phyloP scores from a whole-genome alignment of 257 asterid species.

The Solanum chmielewskii region DNA sequence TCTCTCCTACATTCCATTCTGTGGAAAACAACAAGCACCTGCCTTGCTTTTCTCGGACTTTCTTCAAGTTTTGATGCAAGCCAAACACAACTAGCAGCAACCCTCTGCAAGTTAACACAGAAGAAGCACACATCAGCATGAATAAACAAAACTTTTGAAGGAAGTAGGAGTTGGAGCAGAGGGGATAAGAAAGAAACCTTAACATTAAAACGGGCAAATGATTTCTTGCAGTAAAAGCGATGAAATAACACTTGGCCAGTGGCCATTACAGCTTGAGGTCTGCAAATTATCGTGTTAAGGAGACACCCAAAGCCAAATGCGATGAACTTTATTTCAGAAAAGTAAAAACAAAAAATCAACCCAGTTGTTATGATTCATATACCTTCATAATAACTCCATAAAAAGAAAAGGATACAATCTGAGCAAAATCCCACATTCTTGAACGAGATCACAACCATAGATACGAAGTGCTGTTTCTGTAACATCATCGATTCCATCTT shows the following conservation, averaged over 20 bases:
- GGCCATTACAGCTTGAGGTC: constrained; percentile 99
- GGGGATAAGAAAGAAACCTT: constrained; percentile 36
- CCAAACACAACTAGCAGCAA: constrained; percentile 98
- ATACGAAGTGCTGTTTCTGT: constrained; percentile 78
- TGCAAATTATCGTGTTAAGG: constrained; percentile 41
- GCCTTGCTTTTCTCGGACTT: constrained; percentile 84
- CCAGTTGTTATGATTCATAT: neutral
- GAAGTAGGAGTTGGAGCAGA: neutral
- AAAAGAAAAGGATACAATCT: constrained; percentile 56
- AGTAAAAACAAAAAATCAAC: neutral
- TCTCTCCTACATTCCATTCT: constrained; percentile 98
- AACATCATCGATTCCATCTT: constrained; percentile 75
- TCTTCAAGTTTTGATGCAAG: constrained; percentile 99
- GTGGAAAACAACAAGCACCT: constrained; percentile 74
- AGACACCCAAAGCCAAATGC: constrained; percentile 2
- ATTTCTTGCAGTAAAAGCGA: constrained; percentile 91
- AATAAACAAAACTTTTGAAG: neutral
- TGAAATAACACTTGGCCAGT: constrained; percentile 94
- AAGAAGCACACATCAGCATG: constrained; percentile 1
- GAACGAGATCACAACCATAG: constrained; percentile 92
- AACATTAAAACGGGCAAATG: constrained; percentile 81
- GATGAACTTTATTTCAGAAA: neutral
- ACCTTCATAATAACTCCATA: neutral
- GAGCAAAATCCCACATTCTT: constrained; percentile 91
- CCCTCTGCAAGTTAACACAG: constrained; percentile 41